Conservation (phyloP, 768 basidiomycete species). For the Terana coerulea region DNA sequence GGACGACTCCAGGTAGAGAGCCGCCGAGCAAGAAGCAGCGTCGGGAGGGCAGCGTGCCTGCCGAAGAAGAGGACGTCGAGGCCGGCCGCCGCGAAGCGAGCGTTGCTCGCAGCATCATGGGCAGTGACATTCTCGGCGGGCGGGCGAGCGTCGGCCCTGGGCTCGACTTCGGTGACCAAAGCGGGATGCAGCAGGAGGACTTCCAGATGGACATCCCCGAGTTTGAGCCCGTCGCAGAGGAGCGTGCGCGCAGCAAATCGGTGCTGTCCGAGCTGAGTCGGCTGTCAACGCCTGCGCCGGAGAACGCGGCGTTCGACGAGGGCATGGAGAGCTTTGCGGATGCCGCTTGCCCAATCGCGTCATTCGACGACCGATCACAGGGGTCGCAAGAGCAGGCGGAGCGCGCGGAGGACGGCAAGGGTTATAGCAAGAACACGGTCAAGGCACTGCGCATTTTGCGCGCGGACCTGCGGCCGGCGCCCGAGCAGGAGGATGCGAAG, state of each 20-base stretch:
- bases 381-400: conserved; percentile 45
- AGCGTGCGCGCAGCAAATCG: conserved; percentile 40
- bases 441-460: conserved; percentile 78
- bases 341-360: conserved; percentile 70
- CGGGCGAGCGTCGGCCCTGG: neutral
- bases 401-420: conserved; percentile 54
- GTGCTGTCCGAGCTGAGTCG: conserved; percentile 53
- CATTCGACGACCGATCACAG: conserved; percentile 65
- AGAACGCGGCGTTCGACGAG: conserved; percentile 47
- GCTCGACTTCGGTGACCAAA: conserved; percentile 34
- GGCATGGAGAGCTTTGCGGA: conserved; percentile 68
- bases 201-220: conserved; percentile 69
- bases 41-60: conserved; percentile 38
- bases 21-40: conserved; percentile 57
- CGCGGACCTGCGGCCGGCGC: conserved; percentile 58
- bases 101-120: conserved; percentile 54
- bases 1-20: conserved; percentile 49
- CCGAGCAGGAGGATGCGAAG: conserved; percentile 49
- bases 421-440: conserved; percentile 86
- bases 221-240: conserved; percentile 31
- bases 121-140: conserved; percentile 52
- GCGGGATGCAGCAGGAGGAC: conserved; percentile 54
- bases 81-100: conserved; percentile 66
- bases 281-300: conserved; percentile 63
- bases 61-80: conserved; percentile 64